Evolutionary conservation across 2,329 filamentous ascomycete species (phyloP).

Genomic region (Aspergillus sp.): DNA sequence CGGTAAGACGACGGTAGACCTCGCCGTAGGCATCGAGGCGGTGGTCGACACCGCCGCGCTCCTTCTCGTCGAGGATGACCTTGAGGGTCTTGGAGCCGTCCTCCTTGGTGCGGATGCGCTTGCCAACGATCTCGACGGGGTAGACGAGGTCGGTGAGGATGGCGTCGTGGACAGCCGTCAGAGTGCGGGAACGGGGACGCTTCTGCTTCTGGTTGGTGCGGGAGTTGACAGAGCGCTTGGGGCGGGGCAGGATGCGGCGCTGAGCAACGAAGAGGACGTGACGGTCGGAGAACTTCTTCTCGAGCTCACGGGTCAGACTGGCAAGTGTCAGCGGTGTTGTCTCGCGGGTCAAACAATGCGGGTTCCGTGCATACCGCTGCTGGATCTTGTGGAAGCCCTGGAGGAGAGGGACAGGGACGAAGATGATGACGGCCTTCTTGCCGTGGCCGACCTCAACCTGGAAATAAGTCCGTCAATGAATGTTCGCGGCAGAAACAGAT

Average conservation of each 20-base stretch:
- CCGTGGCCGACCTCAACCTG: conserved; percentile 99
- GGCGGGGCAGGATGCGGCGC: conserved; percentile 96
- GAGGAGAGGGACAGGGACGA: conserved; percentile 99
- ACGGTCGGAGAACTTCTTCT: conserved; percentile 99
- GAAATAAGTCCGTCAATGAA: conserved; percentile 25
- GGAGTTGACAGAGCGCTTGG: conserved; percentile 95
- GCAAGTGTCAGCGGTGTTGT: background rate
- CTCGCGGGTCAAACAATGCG: background rate
- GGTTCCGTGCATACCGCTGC: conserved; percentile 75
- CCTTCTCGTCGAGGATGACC: conserved; percentile 99
- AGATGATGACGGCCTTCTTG: conserved; percentile 99
- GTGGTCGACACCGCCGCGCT: conserved; percentile 99
- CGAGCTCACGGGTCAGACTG: conserved; percentile 98
- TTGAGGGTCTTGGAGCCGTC: conserved; percentile 98
- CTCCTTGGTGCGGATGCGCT: conserved; percentile 98
- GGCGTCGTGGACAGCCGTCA: conserved; percentile 97
- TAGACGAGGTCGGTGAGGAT: conserved; percentile 98
- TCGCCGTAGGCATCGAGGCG: conserved; percentile 98
- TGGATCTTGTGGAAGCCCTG: conserved; percentile 98
- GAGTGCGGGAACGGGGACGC: conserved; percentile 94
- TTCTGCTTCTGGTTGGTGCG: conserved; percentile 98
- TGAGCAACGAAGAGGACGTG: conserved; percentile 98
- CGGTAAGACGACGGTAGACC: conserved; percentile 97
- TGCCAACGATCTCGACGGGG: conserved; percentile 99
- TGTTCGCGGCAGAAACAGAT: background rate